Base-by-base conservation (phyloP, 75 land plant genomes). In the Cryptomeria japonica region DNA sequence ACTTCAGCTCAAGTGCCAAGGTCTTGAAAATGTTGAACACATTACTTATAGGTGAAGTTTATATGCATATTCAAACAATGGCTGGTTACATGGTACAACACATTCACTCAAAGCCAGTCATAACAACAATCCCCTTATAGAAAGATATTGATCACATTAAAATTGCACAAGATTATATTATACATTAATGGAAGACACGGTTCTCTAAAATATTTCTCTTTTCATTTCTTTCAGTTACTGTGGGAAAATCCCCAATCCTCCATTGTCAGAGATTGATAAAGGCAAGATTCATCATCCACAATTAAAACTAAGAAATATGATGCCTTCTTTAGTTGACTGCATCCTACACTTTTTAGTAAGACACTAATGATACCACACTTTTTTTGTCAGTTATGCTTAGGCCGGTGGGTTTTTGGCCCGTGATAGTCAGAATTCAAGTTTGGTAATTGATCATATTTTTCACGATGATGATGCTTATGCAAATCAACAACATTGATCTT, bases 371-470 rank as follows among this genome's bases (percentile, higher is more conserved):
- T 80, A 46, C 84, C 28, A 11, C 31, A 7, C 25, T 28, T 44
- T 46, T 10, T n/a, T n/a, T 25, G 2, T 80, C 51, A 80, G 84
- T 44, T 80, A 80, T 80, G 84, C 84, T 80, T 80, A 46, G 84
- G 84, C 44, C 32, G 84, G 84, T 80, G 84, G 84, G 84, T 80
- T 80, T 80, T 80, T 22, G 84, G 84, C 84, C 51, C 84, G 28
- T 80, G 84, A 46, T 80, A 80, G 32, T 80, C 84, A 44, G 51
- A 32, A 80, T 44, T 80, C 49, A 80, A 80, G 49, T 39, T 42
- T 9, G 83, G 83, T 25, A 61, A 61, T 44, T 80, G 31, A 80
- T 80, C 83, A 39, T 80, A 80, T 80, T 80, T 80, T 42, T 44
- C 83, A 80, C 14, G 83, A 80, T 41, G 83, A 80, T 28, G 47